Base-by-base conservation (phyloP, 2,329 filamentous ascomycete genomes). In the Colletotrichum caudatum region DNA sequence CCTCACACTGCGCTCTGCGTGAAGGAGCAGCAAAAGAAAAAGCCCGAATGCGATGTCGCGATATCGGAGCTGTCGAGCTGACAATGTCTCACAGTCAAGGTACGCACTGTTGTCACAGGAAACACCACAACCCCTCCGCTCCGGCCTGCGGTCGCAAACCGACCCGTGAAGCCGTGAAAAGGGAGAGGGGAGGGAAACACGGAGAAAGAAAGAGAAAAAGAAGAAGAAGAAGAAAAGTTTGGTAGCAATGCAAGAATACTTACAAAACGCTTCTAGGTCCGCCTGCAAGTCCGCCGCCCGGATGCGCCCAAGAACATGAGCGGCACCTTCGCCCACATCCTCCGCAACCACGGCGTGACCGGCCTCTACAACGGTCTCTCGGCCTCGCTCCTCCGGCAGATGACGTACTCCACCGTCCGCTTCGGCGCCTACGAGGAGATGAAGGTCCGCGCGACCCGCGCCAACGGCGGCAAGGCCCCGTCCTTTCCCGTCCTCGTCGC, bases 381-480 rank as follows among this genome's bases (percentile, higher is more conserved):
- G 2, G 96, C 96, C 75, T 96, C 95, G 68, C 89, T 98, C 60
- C 88, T 98, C 69, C 95, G 96, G 75, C 96, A 98, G 84, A 88
- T 95, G 76, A 98, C 96, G 71, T 99, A 99, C 85, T 96, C 93
- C 71, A 99, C 96, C 62, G 96, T 94, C 48, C 94, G 96, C 60
- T 99, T 99, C 84, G 96, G 94, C 74, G 91, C 98, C 74, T 99
- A 99, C 86, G 96, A 98, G 83, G 91, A 97, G 76, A 87, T 98
- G 71, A 99, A 99, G 84, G 84, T 88, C 33, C 88, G 87, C 63
- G 87, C 92, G 78, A 89, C 89, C 48, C 76, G 78, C 46, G 76
- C 73, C 35, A 75, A 80, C 62, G 75, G 76, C 62, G 81, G 83
- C 74, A 72, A 74, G 37, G 18, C 66, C 46, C 92, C 94, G 3